Base-by-base conservation (phyloP, 2,329 filamentous ascomycete species). In the Clathrospora elynae region DNA sequence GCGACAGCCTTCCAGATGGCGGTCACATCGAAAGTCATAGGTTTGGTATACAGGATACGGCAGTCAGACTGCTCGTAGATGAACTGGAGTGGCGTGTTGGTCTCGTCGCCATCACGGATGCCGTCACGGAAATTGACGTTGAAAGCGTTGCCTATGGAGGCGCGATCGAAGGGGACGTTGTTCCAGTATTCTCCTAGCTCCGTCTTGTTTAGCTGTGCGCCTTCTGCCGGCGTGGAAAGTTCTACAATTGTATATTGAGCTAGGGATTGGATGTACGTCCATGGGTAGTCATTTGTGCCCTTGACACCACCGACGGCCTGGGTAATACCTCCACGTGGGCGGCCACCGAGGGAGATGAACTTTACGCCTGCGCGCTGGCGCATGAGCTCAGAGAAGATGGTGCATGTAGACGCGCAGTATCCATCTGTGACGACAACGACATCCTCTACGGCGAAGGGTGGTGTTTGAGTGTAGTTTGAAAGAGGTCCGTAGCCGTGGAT, bases 41-140 rank as follows among this genome's bases (percentile, higher is more conserved):
- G 69, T 34, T 74, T 66, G 0, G 83, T 86, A 50, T 79, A 85
- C 54, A 79, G 81, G 16, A 85, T 69, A 3, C 81, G 73, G 58
- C 83, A 86, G 54, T 86, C 80, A 0, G 84, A 77, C 1, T 80
- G 72, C 57, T 84, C 78, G 49, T 82, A 82, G 3, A 79, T 69
- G 57, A 85, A 86, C 41, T 87, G 84, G 9, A 79, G 59, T n/a
- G 83, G 78, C 0, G 72, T 68, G 13, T 74, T 56, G 3, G 42
- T 51, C 35, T 62, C 55, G 20, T 76, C 74, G 18, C 69, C 71
- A 5, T 73, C 67, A 35, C 72, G 70, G 42, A 76, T 73, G 28
- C 73, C 67, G 43, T 71, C 67, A 23, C 66, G 62, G 58, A 70
- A 70, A 35, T 71, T 71, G 53, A 71, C 51, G 42, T 67, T 67